Evolutionary conservation across 176 grass and related monocot genomes (phyloP).

Genomic region (Oropetium thomaeum): DNA sequence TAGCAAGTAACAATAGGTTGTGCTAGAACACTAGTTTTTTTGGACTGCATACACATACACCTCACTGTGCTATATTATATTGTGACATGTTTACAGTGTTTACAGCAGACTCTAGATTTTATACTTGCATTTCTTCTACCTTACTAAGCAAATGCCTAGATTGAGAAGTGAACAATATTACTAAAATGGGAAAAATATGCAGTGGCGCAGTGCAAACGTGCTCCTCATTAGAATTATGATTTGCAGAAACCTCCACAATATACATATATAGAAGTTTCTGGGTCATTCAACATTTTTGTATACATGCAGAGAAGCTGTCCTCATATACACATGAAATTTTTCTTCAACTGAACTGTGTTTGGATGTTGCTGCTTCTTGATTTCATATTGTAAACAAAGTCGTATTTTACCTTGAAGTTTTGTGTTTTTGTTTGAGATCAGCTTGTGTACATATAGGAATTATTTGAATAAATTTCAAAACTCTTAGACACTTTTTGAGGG

Average conservation of each 20-base stretch:
- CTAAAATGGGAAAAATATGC: not conserved
- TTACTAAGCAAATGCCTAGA: not conserved
- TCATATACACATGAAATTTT: not conserved
- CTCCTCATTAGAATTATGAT: not conserved
- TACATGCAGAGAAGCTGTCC: not conserved
- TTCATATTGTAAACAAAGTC: not conserved
- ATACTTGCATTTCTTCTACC: not conserved
- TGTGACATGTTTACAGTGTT: constrained; percentile 1
- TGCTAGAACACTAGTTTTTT: constrained; percentile 21
- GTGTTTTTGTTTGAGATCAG: not conserved
- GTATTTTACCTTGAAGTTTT: not conserved
- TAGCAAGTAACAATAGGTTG: constrained; percentile 86
- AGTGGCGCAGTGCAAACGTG: not conserved
- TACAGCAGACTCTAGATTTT: not conserved
- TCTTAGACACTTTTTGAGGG: not conserved
- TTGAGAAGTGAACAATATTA: not conserved
- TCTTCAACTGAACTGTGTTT: too few species aligned
- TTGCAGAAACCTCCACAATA: not conserved
- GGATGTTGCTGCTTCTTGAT: too few species aligned
- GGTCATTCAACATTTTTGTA: too few species aligned
- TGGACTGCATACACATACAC: not conserved
- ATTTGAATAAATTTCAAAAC: not conserved
- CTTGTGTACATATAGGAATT: not conserved
- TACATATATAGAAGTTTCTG: not conserved
- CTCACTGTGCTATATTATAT: constrained; percentile 20